Evolutionary conservation across 495 filamentous ascomycete species (phyloP).

Genomic region (Penicillium lividum): DNA sequence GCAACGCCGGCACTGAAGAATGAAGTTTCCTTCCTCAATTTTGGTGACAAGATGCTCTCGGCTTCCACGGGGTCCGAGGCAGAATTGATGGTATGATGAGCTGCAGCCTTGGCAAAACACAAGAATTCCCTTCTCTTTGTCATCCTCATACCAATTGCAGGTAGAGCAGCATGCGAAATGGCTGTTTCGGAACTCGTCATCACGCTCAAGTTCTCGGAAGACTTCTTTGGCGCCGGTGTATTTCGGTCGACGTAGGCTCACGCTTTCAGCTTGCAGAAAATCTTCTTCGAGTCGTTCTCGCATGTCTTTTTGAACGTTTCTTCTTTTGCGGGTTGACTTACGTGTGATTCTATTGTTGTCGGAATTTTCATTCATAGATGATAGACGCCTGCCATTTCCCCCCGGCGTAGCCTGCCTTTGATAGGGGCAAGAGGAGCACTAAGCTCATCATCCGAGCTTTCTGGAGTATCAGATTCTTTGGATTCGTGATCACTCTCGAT

Average conservation of each 20-base stretch:
- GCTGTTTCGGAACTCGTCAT: constrained; percentile 60
- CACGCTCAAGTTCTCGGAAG: constrained; percentile 56
- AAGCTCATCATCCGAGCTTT: constrained; percentile 13
- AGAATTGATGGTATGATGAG: constrained; percentile 74
- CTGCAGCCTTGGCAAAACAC: constrained; percentile 92
- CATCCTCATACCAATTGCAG: constrained; percentile 60
- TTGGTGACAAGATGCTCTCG: constrained; percentile 97
- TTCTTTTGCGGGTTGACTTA: constrained; percentile 31
- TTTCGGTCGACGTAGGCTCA: constrained; percentile 50
- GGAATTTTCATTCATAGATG: constrained; percentile 16
- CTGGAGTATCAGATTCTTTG: not conserved
- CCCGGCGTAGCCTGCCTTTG: constrained; percentile 1
- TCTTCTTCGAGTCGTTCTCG: constrained; percentile 66
- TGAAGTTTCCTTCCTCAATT: constrained; percentile 70
- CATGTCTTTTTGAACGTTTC: constrained; percentile 53
- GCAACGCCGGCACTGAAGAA: constrained; percentile 89
- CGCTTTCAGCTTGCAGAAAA: constrained; percentile 57
- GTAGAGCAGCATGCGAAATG: constrained; percentile 73
- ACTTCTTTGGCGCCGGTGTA: constrained; percentile 63
- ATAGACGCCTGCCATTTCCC: not conserved
- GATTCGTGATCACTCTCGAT: constrained; percentile 2
- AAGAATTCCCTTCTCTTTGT: constrained; percentile 59
- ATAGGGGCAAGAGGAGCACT: not conserved
- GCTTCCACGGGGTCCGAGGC: constrained; percentile 68
- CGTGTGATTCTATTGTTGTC: not conserved